A percentile compares a stretch with the other conserved stretches of the same genome.
Evolutionary conservation across 164 flowering plant genomes (phyloP).

Genomic region (grape (Vitis vinifera)): DNA sequence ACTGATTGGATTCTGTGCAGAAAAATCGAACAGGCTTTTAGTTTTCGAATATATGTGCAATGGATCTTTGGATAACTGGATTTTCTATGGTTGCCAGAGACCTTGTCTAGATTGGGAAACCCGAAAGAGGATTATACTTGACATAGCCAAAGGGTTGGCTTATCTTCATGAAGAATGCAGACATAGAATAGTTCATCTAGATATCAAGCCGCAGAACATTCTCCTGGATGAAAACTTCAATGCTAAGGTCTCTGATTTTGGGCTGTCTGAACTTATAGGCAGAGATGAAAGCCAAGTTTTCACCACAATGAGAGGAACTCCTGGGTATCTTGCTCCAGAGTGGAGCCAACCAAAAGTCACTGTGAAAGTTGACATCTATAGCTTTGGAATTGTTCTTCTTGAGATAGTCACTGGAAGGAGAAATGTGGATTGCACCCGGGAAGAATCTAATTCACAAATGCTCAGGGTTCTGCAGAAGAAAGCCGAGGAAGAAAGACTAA

Average conservation of each 20-base stretch:
- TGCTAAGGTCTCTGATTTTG: too few relatives aligned
- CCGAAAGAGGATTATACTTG: neutral
- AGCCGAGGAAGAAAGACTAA: too few relatives aligned
- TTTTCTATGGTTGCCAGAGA: neutral
- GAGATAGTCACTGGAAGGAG: neutral
- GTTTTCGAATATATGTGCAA: constrained; percentile 8
- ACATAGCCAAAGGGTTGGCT: too few relatives aligned
- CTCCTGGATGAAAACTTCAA: too few relatives aligned
- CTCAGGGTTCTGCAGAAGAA: too few relatives aligned
- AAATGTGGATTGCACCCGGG: neutral
- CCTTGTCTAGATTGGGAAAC: neutral
- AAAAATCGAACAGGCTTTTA: constrained; percentile 31
- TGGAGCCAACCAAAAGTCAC: neutral
- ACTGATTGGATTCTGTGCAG: constrained; percentile 44
- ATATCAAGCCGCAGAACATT: too few relatives aligned
- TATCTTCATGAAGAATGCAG: too few relatives aligned
- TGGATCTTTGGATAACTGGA: constrained; percentile 4
- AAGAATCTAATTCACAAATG: neutral
- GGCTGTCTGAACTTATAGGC: too few relatives aligned
- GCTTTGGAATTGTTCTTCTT: neutral
- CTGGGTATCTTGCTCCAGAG: too few relatives aligned
- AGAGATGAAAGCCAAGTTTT: too few relatives aligned
- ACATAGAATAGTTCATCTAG: too few relatives aligned
- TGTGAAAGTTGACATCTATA: neutral
- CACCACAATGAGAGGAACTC: too few relatives aligned